These are phyloP conservation scores for Dactylis glomerata DNA, from an alignment of 176 grass and related monocot species.

Conservation along the genomic window DNA sequence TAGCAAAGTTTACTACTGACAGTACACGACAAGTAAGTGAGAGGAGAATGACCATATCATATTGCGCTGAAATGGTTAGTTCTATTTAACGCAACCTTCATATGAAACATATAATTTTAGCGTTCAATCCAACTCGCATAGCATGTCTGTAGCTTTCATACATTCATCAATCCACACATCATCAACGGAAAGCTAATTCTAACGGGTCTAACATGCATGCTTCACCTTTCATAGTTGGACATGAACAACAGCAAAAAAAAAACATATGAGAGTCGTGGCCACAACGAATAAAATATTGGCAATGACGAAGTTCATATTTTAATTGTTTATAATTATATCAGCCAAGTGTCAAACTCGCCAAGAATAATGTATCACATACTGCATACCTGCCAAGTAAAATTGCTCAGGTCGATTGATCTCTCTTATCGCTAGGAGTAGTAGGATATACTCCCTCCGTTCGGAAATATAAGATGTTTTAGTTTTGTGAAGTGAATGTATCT, in stretches of 20 bases:
- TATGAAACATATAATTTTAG: no score
- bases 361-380: neutral
- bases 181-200: neutral
- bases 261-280: neutral
- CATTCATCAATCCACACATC: no score
- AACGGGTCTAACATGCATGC: neutral
- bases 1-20: no score
- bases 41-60: no score
- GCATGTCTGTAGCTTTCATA: no score
- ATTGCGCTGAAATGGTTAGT: no score
- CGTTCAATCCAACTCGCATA: no score
- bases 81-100: no score
- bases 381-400: neutral
- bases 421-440: neutral
- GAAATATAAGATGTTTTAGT: neutral
- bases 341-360: neutral
- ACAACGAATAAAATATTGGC: neutral
- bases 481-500: no score
- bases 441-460: neutral
- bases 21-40: no score
- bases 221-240: slow-evolving; percentile 1
- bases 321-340: neutral
- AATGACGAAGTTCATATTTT: neutral
- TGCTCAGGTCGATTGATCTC: neutral
- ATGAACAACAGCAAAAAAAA: neutral